Conservation (phyloP, 805 yeast species). For the Lachancea cidri region DNA sequence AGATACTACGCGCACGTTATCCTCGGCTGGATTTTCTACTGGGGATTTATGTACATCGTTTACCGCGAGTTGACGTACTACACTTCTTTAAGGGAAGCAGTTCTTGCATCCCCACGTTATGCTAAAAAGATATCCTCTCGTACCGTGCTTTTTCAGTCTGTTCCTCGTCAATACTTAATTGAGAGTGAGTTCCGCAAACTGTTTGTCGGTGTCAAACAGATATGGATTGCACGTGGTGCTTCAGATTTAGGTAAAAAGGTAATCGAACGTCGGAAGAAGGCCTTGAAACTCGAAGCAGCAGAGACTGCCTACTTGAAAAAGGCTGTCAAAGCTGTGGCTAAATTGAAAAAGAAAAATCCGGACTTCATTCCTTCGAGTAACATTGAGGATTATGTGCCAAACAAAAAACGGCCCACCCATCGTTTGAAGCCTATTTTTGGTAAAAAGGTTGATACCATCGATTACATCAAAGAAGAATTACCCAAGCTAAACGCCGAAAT, state of each 20-base stretch:
- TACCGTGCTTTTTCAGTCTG: constrained; percentile 78
- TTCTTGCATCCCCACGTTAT: constrained; percentile 74
- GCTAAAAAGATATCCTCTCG: constrained; percentile 70
- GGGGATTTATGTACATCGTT: constrained; percentile 60
- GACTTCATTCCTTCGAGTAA: constrained; percentile 41
- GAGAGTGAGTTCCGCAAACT: constrained; percentile 68
- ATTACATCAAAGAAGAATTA: constrained; percentile 50
- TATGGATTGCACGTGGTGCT: constrained; percentile 71
- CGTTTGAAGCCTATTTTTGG: constrained; percentile 43
- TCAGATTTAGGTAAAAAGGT: constrained; percentile 52
- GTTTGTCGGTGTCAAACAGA: constrained; percentile 75
- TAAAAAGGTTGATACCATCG: constrained; percentile 58
- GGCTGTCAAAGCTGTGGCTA: constrained; percentile 56
- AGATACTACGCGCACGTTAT: constrained; percentile 86
- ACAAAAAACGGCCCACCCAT: constrained; percentile 61
- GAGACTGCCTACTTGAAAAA: constrained; percentile 50
- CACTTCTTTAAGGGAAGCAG: constrained; percentile 70
- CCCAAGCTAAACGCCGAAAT: constrained; percentile 56
- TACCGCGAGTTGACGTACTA: constrained; percentile 81
- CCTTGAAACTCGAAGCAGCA: constrained; percentile 60
- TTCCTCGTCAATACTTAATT: constrained; percentile 67
- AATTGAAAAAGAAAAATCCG: constrained; percentile 62
- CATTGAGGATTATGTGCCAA: constrained; percentile 54
- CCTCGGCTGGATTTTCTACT: constrained; percentile 73
- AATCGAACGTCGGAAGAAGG: constrained; percentile 53